These are phyloP conservation scores for Dendrothele bispora DNA, from an alignment of 768 basidiomycete species.

Conservation along the genomic window DNA sequence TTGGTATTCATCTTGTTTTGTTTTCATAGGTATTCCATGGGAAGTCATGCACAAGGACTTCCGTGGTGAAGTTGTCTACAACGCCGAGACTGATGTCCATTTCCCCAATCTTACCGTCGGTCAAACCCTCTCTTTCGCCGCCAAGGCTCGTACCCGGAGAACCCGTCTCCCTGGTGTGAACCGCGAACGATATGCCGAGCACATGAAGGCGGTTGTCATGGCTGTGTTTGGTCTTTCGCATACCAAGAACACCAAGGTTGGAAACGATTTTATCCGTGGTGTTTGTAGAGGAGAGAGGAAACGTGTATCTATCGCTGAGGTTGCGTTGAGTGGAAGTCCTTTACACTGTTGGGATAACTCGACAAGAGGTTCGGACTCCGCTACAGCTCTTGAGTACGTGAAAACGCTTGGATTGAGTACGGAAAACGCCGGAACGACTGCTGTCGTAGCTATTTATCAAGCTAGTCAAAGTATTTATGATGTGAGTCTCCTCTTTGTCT, in stretches of 20 bases:
- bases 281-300: conserved; percentile 59
- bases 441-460: conserved; percentile 46
- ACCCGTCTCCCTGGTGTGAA: conserved; percentile 31
- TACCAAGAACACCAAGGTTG: conserved; percentile 59
- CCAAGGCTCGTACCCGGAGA: conserved; percentile 45
- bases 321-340: conserved; percentile 39
- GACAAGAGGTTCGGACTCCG: conserved; percentile 23
- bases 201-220: conserved; percentile 43
- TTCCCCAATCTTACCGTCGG: conserved; percentile 49
- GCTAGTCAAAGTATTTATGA: conserved; percentile 40
- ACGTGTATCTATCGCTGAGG: conserved; percentile 61
- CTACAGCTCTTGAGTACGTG: conserved; percentile 45
- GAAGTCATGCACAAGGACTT: conserved; percentile 45
- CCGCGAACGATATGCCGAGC: conserved; percentile 31
- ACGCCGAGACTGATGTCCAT: conserved; percentile 46
- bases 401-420: conserved; percentile 39
- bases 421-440: conserved; percentile 38
- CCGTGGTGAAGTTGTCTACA: conserved; percentile 46
- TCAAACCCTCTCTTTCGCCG: conserved; percentile 52
- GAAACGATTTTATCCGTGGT: conserved; percentile 59
- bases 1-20: conserved; percentile 4
- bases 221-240: conserved; percentile 61
- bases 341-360: conserved; percentile 53
- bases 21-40: conserved; percentile 41
- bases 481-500: too few species aligned